These are phyloP conservation scores for Annulohypoxylon maeteangense DNA, from an alignment of 495 filamentous ascomycete genomes.

Conservation along the genomic window DNA sequence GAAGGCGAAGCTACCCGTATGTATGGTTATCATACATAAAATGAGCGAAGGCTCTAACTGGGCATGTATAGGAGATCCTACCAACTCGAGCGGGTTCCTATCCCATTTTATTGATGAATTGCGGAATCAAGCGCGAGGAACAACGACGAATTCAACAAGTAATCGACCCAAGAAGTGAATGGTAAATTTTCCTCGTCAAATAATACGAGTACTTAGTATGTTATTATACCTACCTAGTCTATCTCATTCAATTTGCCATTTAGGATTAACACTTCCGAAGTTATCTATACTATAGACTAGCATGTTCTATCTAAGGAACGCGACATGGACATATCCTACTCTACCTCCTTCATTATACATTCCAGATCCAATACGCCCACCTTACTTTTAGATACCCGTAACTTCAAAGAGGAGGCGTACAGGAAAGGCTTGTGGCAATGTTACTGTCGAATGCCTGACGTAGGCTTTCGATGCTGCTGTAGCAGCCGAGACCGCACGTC, in stretches of 20 bases:
- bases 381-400: background rate
- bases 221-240: background rate
- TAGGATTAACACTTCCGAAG: background rate
- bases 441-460: conserved; percentile 41
- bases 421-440: conserved; percentile 45
- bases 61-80: conserved; percentile 15
- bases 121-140: conserved; percentile 51
- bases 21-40: conserved; percentile 13
- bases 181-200: too few relatives aligned
- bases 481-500: conserved; percentile 45
- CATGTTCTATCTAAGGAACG: background rate
- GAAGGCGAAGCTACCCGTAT: conserved; percentile 57
- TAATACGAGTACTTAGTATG: background rate
- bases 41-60: conserved; percentile 9
- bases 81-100: conserved; percentile 39
- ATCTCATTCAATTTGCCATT: background rate
- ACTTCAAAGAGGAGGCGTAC: conserved; percentile 44
- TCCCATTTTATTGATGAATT: conserved; percentile 53
- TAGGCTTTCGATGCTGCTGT: conserved; percentile 46
- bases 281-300: too few relatives aligned
- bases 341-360: too few relatives aligned
- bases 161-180: conserved; percentile 41
- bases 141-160: conserved; percentile 28
- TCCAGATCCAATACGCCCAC: background rate
- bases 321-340: background rate